A percentile compares a stretch with the other conserved stretches of the same genome.
These are phyloP conservation scores for Metarhizium guizhouense DNA, from an alignment of 2,329 filamentous ascomycete species.

Conservation along the genomic window DNA sequence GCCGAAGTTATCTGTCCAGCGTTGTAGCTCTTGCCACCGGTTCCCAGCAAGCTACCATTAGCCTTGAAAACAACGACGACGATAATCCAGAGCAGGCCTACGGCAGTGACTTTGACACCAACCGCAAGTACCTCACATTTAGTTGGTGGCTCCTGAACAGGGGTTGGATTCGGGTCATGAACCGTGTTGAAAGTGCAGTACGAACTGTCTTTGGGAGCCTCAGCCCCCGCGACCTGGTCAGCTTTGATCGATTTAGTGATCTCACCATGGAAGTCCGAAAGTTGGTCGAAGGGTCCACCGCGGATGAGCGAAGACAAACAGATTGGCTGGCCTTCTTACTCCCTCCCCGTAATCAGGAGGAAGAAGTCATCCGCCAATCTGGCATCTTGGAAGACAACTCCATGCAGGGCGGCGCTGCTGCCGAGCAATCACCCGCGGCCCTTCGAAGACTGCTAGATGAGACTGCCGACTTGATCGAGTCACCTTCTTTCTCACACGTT, in stretches of 20 bases:
- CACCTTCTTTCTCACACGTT: slow-evolving; percentile 81
- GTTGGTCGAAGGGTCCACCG: slow-evolving; percentile 62
- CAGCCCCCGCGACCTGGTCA: slow-evolving; percentile 82
- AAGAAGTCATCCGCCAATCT: slow-evolving; percentile 75
- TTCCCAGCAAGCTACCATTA: slow-evolving; percentile 66
- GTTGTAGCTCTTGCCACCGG: slow-evolving; percentile 85
- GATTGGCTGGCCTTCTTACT: slow-evolving; percentile 82
- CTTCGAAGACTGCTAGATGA: slow-evolving; percentile 86
- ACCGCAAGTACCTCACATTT: slow-evolving; percentile 88
- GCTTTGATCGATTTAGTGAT: slow-evolving; percentile 69
- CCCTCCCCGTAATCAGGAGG: slow-evolving; percentile 69
- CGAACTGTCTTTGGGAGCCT: slow-evolving; percentile 81
- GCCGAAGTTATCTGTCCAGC: slow-evolving; percentile 90
- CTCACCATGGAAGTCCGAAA: slow-evolving; percentile 77
- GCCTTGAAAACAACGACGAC: slow-evolving; percentile 87
- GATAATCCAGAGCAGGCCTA: slow-evolving; percentile 74
- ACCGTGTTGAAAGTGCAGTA: slow-evolving; percentile 76
- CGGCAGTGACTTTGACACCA: slow-evolving; percentile 92
- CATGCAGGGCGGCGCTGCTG: slow-evolving; percentile 21
- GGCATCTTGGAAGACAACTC: slow-evolving; percentile 56
- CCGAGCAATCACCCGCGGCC: slow-evolving; percentile 40
- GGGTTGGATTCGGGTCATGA: slow-evolving; percentile 77
- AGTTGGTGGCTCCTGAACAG: slow-evolving; percentile 96
- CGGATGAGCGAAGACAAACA: slow-evolving; percentile 30
- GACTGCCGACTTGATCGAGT: slow-evolving; percentile 91